Percentiles rank a stretch among this genome's conserved stretches.
Evolutionary conservation across 352 stramenopile genomes (phyloP).

Genomic region (Globisporangium parvum): DNA sequence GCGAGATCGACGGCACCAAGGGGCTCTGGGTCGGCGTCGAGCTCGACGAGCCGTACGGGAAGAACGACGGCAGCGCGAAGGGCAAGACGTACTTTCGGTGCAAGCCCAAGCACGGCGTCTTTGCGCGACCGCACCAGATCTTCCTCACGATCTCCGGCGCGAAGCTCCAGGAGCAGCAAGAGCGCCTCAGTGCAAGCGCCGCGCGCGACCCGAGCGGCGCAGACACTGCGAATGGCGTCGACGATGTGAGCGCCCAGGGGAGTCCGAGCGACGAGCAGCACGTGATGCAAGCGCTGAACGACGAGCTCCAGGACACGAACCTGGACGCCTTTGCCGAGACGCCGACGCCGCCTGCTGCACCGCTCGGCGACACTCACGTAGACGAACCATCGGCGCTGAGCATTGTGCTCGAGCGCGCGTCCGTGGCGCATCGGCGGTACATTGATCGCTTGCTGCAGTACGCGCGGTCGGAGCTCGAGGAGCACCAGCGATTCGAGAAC

Average conservation of each 20-base stretch:
- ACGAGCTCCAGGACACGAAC: slow-evolving; percentile 17
- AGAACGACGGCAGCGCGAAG: slow-evolving; percentile 84
- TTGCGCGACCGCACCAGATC: slow-evolving; percentile 70
- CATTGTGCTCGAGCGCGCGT: slow-evolving; percentile 50
- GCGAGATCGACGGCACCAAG: slow-evolving; percentile 65
- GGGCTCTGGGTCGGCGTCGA: slow-evolving; percentile 74
- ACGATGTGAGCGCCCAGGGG: slow-evolving; percentile 15
- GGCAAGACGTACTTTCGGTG: slow-evolving; percentile 75
- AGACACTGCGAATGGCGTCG: not conserved
- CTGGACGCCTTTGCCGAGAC: slow-evolving; percentile 10
- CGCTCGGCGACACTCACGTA: slow-evolving; percentile 18
- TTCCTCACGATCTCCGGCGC: slow-evolving; percentile 56
- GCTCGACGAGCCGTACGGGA: slow-evolving; percentile 66
- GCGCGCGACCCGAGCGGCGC: not conserved
- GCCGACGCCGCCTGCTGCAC: slow-evolving; percentile 20
- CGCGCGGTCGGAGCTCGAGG: slow-evolving; percentile 60
- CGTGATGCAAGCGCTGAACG: slow-evolving; percentile 15
- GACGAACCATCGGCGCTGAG: slow-evolving; percentile 54
- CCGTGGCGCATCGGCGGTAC: slow-evolving; percentile 65
- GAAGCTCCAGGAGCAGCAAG: slow-evolving; percentile 47
- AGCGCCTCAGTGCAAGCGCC: slow-evolving; percentile 4
- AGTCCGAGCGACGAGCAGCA: slow-evolving; percentile 24
- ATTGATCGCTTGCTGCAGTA: slow-evolving; percentile 59
- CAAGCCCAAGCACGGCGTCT: slow-evolving; percentile 74
- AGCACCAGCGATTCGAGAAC: slow-evolving; percentile 75